Percentiles rank a stretch among this genome's conserved stretches.
phyloP scores from a whole-genome alignment of 1,284 basidiomycete genomes.

The Leccinum subspadiceum region DNA sequence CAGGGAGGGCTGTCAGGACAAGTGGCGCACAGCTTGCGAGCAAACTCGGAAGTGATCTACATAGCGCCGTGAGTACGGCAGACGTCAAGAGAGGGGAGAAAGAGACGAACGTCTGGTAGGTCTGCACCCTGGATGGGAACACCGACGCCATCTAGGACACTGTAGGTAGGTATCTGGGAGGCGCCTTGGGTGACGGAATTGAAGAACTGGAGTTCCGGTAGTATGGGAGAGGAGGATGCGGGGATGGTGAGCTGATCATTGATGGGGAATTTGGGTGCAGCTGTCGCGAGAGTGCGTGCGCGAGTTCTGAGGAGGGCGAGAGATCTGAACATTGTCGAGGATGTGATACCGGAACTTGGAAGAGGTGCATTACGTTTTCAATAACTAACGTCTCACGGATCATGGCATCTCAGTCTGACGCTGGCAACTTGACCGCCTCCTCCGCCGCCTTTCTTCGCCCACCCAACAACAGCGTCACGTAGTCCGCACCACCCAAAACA shows the following conservation, averaged over 20 bases:
- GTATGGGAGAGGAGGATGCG: constrained; percentile 63
- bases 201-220: constrained; percentile 69
- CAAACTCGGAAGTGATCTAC: constrained; percentile 71
- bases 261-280: constrained; percentile 25
- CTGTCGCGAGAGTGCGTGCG: constrained; percentile 22
- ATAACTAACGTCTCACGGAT: not conserved
- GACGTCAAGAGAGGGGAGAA: not conserved
- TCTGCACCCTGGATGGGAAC: constrained; percentile 68
- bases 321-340: constrained; percentile 18
- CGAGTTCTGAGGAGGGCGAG: constrained; percentile 1
- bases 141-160: constrained; percentile 78
- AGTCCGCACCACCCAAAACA: constrained; percentile 73
- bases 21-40: constrained; percentile 60
- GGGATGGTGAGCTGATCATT: constrained; percentile 49
- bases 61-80: constrained; percentile 8
- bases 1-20: not conserved
- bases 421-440: constrained; percentile 60
- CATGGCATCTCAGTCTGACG: constrained; percentile 13
- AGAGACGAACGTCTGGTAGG: constrained; percentile 60
- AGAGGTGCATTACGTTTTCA: not conserved
- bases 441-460: constrained; percentile 58
- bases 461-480: constrained; percentile 70
- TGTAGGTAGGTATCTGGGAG: constrained; percentile 75
- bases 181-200: constrained; percentile 65
- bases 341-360: constrained; percentile 21